Base-by-base conservation (phyloP, 345 rosid genomes). In the Euphorbia lathyris region DNA sequence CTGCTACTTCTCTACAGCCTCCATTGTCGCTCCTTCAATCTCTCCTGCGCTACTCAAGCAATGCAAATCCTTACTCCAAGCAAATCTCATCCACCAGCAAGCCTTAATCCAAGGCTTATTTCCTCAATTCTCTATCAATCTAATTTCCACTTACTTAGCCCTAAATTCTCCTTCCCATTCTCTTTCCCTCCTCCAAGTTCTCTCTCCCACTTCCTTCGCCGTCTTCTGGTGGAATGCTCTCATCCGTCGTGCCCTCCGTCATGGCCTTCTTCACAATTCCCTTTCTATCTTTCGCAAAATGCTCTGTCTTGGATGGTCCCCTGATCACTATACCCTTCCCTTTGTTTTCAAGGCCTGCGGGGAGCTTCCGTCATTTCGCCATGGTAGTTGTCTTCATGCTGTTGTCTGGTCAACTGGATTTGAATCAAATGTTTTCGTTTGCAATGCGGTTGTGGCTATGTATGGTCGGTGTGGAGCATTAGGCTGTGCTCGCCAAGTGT, bases 331-430 rank as follows among this genome's bases (percentile, higher is more conserved):
- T 72, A 92, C 98, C 29, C 85, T 74, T 76, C 94, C 98, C 16
- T 87, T 88, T 52, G 87, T 90, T 57, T 81, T 90, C 66, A 92
- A 88, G 71, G 95, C 96, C 34, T 90, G 86, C 30, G 95, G 95
- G 4, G 90, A 86, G 58, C 47, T 83, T n/a, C 63, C 79, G 7
- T 86, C 81, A 1, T 64, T 71, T 45, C 72, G 60, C 10, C 50
- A 50, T 10, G 92, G 98, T 16, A 80, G 74, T 13, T 78, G 90
- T 3, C 68, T 86, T 22, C 98, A 92, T 27, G 86, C 78, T 20
- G 65, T 82, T 59, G 79, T 86, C 1, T 57, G 30, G 32, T 58
- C 66, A 2, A 65, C 65, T 6, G 98, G 98, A 36, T 87, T 88
- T 65, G 80, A 73, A 0, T 76, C 76, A 3, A 88, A 92, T 78